Evolutionary conservation across 2,329 filamentous ascomycete genomes (phyloP).

Genomic region (Xylariaceae sp.): DNA sequence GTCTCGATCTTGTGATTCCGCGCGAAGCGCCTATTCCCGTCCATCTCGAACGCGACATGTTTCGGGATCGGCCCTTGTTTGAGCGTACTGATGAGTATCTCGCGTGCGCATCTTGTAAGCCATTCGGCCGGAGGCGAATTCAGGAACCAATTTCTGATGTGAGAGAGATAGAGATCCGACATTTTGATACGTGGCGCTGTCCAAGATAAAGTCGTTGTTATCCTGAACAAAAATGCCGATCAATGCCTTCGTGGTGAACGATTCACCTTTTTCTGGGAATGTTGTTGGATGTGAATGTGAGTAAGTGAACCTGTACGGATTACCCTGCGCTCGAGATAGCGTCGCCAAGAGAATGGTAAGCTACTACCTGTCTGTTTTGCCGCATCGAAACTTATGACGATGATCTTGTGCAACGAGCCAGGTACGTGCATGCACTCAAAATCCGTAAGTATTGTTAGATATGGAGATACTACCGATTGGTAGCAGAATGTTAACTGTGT

Average conservation of each 20-base stretch:
- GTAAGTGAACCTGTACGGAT: not conserved
- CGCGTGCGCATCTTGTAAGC: conserved; percentile 70
- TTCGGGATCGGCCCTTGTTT: conserved; percentile 87
- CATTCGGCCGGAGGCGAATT: conserved; percentile 90
- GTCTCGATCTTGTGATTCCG: conserved; percentile 89
- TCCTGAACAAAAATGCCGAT: not conserved
- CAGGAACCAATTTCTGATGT: conserved; percentile 62
- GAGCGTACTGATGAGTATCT: conserved; percentile 81
- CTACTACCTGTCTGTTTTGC: not conserved
- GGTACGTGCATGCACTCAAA: too few species aligned
- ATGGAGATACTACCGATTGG: too few species aligned
- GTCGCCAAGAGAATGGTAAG: not conserved
- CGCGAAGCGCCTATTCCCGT: conserved; percentile 92
- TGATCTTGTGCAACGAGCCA: too few species aligned
- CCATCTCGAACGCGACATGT: conserved; percentile 99
- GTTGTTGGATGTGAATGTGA: not conserved
- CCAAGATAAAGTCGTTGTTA: not conserved
- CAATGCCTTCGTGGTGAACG: not conserved
- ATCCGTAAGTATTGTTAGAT: too few species aligned
- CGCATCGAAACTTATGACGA: too few species aligned
- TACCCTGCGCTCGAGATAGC: not conserved
- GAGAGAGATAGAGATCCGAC: conserved; percentile 50
- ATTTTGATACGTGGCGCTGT: conserved; percentile 33
- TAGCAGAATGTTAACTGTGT: too few species aligned
- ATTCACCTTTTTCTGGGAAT: not conserved